These are phyloP conservation scores for Cicer cuneatum DNA, from an alignment of 306 rosid genomes.

Conservation along the genomic window DNA sequence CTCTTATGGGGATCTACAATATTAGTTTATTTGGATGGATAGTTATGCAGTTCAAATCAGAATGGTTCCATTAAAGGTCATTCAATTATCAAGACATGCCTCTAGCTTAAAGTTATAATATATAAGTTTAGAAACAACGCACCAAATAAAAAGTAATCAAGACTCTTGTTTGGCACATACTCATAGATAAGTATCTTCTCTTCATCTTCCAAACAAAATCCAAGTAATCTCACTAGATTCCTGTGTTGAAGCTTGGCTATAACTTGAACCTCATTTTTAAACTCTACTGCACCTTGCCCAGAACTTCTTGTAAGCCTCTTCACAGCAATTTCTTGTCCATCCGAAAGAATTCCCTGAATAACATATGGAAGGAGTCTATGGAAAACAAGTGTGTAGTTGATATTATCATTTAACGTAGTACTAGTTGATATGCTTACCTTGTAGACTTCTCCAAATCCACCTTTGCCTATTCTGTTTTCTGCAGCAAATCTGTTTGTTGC, in stretches of 20 bases:
- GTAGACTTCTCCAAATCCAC: slow-evolving; percentile 69
- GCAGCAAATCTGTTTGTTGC: slow-evolving; percentile 59
- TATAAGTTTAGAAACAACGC: background rate
- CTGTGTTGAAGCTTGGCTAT: slow-evolving; percentile 67
- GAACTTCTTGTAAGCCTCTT: slow-evolving; percentile 57
- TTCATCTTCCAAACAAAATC: slow-evolving; percentile 60
- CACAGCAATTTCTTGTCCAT: slow-evolving; percentile 65
- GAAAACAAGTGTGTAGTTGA: background rate
- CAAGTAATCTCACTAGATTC: slow-evolving; percentile 57
- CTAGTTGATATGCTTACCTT: slow-evolving; percentile 47
- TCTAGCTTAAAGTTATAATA: background rate
- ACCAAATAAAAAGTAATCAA: slow-evolving; percentile 57
- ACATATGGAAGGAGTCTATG: background rate
- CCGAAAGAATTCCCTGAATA: slow-evolving; percentile 57
- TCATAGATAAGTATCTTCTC: slow-evolving; percentile 68
- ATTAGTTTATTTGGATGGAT: background rate
- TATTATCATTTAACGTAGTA: background rate
- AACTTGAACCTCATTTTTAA: slow-evolving; percentile 60
- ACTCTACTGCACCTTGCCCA: slow-evolving; percentile 58
- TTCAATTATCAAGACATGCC: background rate
- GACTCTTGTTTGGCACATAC: slow-evolving; percentile 58
- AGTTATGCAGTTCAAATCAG: slow-evolving; percentile 7
- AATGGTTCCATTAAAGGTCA: background rate
- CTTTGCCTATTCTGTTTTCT: slow-evolving; percentile 54
- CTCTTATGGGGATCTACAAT: slow-evolving; percentile 37